phyloP scores from a whole-genome alignment of 345 rosid genomes.

The Draba incana region DNA sequence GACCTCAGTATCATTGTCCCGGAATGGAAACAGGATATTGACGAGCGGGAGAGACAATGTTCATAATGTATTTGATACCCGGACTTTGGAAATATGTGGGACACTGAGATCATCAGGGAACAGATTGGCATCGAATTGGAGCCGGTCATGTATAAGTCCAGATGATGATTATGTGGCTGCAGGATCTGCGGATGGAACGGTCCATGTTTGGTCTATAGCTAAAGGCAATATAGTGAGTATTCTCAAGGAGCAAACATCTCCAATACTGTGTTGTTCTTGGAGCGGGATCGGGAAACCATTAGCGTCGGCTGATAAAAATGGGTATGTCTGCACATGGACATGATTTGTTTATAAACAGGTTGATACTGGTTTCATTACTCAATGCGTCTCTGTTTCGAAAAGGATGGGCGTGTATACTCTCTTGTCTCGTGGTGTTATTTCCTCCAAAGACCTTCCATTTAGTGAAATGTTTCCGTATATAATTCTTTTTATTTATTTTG shows the following conservation, averaged over 20 bases:
- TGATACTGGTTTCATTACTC: constrained; percentile 25
- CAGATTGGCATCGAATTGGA: constrained; percentile 92
- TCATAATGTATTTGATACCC: constrained; percentile 83
- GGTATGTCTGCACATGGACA: constrained; percentile 81
- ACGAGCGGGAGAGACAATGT: constrained; percentile 93
- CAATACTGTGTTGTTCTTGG: constrained; percentile 93
- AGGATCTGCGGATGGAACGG: constrained; percentile 85
- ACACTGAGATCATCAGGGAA: constrained; percentile 78
- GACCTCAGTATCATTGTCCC: constrained; percentile 70
- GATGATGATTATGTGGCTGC: constrained; percentile 87
- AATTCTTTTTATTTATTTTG: constrained; percentile 10
- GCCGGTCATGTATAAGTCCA: constrained; percentile 93
- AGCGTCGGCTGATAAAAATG: constrained; percentile 85
- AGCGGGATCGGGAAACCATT: constrained; percentile 91
- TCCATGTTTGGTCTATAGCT: constrained; percentile 78
- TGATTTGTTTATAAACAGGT: constrained; percentile 37
- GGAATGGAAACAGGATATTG: constrained; percentile 70
- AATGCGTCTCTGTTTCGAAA: constrained; percentile 18
- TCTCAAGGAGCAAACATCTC: constrained; percentile 76
- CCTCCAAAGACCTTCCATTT: constrained; percentile 3
- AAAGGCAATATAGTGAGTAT: constrained; percentile 72
- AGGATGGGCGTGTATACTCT: constrained; percentile 1
- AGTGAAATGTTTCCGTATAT: constrained; percentile 17
- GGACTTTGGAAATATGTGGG: constrained; percentile 86
- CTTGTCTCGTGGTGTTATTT: constrained; percentile 7